Percentiles rank a stretch among this genome's conserved stretches.
Evolutionary conservation across 2,329 filamentous ascomycete genomes (phyloP).

Genomic region (Cordyceps farinosa): DNA sequence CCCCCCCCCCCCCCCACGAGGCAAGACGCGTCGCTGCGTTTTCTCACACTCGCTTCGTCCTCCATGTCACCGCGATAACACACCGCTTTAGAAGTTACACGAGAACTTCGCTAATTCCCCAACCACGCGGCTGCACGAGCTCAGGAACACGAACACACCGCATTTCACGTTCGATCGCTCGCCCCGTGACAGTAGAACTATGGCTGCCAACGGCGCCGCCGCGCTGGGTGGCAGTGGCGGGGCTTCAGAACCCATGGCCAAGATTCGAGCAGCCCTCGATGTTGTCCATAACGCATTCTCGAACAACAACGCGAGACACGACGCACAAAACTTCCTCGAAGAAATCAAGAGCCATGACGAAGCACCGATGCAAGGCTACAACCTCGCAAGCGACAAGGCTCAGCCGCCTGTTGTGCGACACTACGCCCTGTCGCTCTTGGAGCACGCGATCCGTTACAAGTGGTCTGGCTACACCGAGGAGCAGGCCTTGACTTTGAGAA

Average conservation of each 20-base stretch:
- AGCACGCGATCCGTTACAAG: conserved; percentile 81
- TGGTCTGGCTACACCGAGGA: conserved; percentile 70
- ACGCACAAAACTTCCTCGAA: conserved; percentile 84
- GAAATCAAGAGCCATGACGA: conserved; percentile 73
- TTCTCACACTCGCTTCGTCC: conserved; percentile 11
- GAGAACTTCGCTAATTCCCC: neutral
- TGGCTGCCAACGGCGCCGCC: conserved; percentile 38
- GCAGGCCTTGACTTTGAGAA: conserved; percentile 65
- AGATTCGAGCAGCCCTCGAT: conserved; percentile 80
- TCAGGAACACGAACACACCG: neutral
- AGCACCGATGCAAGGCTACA: conserved; percentile 81
- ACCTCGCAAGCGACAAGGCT: conserved; percentile 69
- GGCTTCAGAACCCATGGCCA: conserved; percentile 50
- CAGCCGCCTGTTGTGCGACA: conserved; percentile 83
- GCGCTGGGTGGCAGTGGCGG: conserved; percentile 33
- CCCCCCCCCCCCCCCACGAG: neutral
- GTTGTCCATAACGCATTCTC: conserved; percentile 82
- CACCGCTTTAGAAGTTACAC: conserved; percentile 13
- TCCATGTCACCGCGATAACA: conserved; percentile 16
- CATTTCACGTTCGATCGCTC: conserved; percentile 8
- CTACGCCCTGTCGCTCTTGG: conserved; percentile 88
- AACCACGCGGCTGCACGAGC: conserved; percentile 5
- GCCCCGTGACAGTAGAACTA: conserved; percentile 21
- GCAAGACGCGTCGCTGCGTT: conserved; percentile 6
- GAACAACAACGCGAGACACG: conserved; percentile 73